These are phyloP conservation scores for Penicillium herquei DNA, from an alignment of 495 filamentous ascomycete genomes.

Conservation along the genomic window DNA sequence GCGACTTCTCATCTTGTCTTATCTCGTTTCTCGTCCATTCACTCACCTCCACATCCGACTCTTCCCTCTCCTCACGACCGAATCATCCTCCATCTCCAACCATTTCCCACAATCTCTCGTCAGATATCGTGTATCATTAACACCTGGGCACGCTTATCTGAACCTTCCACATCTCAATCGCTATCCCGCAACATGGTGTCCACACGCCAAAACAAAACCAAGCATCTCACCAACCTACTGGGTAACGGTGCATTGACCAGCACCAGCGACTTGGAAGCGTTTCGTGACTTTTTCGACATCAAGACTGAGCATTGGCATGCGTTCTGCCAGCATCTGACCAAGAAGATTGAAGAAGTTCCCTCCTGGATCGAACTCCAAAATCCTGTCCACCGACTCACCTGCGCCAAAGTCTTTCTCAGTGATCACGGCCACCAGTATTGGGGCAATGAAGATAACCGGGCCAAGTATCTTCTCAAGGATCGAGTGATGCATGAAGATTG, in stretches of 20 bases:
- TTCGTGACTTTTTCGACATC: conserved; percentile 21
- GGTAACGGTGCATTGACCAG: neutral
- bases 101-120: no score
- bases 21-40: no score
- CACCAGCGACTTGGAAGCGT: conserved; percentile 10
- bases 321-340: conserved; percentile 11
- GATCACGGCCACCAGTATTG: neutral
- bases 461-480: neutral
- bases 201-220: no score
- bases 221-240: no score
- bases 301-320: conserved; percentile 8
- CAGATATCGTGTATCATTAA: no score
- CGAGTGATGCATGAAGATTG: neutral
- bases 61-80: no score
- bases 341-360: neutral
- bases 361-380: neutral
- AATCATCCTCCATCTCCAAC: no score
- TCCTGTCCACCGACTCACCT: neutral
- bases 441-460: neutral
- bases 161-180: no score
- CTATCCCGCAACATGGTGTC: no score
- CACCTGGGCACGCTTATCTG: no score
- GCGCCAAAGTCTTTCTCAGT: neutral
- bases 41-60: no score
- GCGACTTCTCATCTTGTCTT: no score